Conservation (phyloP, 139 green algal genomes). For the Coelastrella sp. region DNA sequence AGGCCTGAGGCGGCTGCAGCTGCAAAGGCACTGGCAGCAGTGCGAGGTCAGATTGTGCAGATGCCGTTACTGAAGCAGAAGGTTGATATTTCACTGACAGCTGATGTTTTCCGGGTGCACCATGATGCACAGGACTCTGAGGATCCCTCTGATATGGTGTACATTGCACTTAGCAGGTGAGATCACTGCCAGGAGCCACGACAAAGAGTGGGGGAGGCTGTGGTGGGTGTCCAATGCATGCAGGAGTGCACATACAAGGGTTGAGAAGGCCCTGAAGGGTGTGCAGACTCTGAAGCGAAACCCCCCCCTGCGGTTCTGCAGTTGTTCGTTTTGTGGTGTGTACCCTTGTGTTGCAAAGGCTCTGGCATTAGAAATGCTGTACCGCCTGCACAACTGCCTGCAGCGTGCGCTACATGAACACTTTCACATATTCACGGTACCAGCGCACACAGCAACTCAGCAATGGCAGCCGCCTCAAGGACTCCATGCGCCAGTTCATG, state of each 20-base stretch:
- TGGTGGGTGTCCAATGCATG: not conserved
- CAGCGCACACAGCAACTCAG: slow-evolving; percentile 17
- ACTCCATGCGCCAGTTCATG: slow-evolving; percentile 50
- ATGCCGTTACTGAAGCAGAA: slow-evolving; percentile 52
- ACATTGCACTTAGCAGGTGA: slow-evolving; percentile 43
- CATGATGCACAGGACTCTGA: slow-evolving; percentile 56
- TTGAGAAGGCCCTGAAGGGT: not conserved
- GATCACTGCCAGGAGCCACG: not conserved
- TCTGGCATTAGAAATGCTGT: not conserved
- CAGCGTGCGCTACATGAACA: slow-evolving; percentile 54
- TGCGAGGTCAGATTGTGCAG: slow-evolving; percentile 32
- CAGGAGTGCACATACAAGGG: not conserved
- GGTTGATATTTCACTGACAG: slow-evolving; percentile 53
- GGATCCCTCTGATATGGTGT: slow-evolving; percentile 56
- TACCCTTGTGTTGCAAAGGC: no score
- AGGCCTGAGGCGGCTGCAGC: slow-evolving; percentile 18
- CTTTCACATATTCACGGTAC: slow-evolving; percentile 52
- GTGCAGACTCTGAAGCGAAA: not conserved
- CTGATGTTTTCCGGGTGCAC: slow-evolving; percentile 54
- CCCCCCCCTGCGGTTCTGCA: no score
- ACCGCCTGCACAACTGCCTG: not conserved
- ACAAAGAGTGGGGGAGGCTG: not conserved
- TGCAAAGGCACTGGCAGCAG: slow-evolving; percentile 13
- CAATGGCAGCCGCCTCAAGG: slow-evolving; percentile 36
- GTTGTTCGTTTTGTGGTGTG: no score